Evolutionary conservation across 257 asterid species (phyloP), one percentile per base, ranked within the genome.

Genomic region (Fraxinus excelsior): DNA sequence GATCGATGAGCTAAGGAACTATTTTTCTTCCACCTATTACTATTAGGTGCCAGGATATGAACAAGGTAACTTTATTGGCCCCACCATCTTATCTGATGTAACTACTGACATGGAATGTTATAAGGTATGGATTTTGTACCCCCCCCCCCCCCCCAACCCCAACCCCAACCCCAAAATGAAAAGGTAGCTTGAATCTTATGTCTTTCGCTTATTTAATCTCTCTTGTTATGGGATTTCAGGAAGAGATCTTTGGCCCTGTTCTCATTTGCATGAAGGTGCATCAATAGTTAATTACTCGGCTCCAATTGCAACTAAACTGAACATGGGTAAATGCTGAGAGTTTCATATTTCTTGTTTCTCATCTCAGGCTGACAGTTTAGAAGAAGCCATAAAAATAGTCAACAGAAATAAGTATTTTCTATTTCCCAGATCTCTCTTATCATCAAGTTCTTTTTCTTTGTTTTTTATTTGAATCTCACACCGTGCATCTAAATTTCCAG

Each of bases 211-310:
- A 35, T 44, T n/a, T n/a, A n/a, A n/a, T n/a, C n/a, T n/a, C n/a
- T n/a, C n/a, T n/a, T n/a, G n/a, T 73, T 67, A 6, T 78, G 71
- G 31, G 53, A 3, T 66, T 83, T 72, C 90, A 93, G 99, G 98
- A 93, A 92, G 97, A 96, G 88, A 90, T 96, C 68, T 96, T 96
- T 79, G 99, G 98, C 71, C 99, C 99, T 21, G 99, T 96, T 83
- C 97, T 91, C 77, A 78, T 93, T 74, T 96, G 98, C 89, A 85
- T 96, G 97, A 90, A 96, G 98, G 99, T 96, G 67, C 69, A 70
- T 75, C 28, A 31, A 18, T 56, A 75, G 37, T 32, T 62, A 70
- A n/a, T 37, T 16, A 2, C 62, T 73, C 2, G n/a, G 4, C 49
- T 79, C 67, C 40, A 60, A 65, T 70, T 70, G 21, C 37, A 25